Evolutionary conservation across 2,329 filamentous ascomycete genomes (phyloP), one percentile per base, ranked within the genome.

Genomic region (Xylariomycetidae sp.): DNA sequence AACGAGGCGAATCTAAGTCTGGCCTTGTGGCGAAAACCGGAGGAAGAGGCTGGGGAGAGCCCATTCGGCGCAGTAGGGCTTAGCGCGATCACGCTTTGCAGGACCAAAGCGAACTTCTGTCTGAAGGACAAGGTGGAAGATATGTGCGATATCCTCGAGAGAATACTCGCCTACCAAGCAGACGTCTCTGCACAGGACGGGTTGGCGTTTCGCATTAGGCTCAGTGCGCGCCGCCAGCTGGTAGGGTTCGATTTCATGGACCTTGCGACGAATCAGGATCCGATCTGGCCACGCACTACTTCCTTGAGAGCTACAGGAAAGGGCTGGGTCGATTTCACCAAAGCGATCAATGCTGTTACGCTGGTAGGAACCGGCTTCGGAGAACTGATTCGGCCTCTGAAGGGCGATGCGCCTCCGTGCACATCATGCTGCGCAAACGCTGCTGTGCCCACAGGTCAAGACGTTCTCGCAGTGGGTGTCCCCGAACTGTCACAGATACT

Each of bases 241-340:
- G 54, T 54, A 35, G 52, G 55, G 1, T 57, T 46, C 40, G 52
- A 57, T 25, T 56, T 57, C 32, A 42, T 46, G n/a, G 50, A 56
- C 16, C 19, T 54, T 6, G 45, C 44, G 10, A 37, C 24, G 5
- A 39, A 48, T 4, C 16, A 37, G n/a, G 44, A 48, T 16, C 42
- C 42, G 1, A 24, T 53, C 12, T 42, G 42, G 28, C 45, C 48
- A 4, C 44, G 43, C 4, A 25, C 37, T 3, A 19, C 42, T 4
- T 39, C 26, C 1, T 29, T 56, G 2, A 24, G 35, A 5, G 19
- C 40, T 1, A 26, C 25, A 4, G 52, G 47, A 2, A 31, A 38
- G 13, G 42, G 40, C 5, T 25, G 24, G 24, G 39, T 55, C 13
- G 52, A 58, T 25, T 49, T 60, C 24, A 25, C n/a, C 6, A 25